Base-by-base conservation (phyloP, 345 rosid species). In the Mangifera indica region DNA sequence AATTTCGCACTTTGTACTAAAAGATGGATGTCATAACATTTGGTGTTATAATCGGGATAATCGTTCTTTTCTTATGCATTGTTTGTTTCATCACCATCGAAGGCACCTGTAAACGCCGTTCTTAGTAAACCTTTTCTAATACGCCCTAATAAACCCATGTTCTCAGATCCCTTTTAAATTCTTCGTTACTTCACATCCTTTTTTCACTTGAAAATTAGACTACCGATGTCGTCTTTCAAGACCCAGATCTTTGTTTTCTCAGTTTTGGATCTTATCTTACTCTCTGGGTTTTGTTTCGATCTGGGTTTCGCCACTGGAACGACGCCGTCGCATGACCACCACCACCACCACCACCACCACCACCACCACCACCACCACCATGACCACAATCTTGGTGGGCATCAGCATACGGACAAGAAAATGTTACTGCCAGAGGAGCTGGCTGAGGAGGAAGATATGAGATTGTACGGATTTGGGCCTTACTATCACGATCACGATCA, bases 381-480 rank as follows among this genome's bases (percentile, higher is more conserved):
- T 21, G 83, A 76, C 29, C 57, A 49, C 25, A 76, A 77, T 46
- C 77, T 69, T 21, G 83, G 75, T 42, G 72, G 67, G 58, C 86
- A 69, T 37, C 52, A 55, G 2, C 63, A 72, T 49, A 12, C 37
- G 63, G 52, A 26, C 44, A 57, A 46, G 56, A 32, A 53, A 72
- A 74, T 66, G 76, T 82, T 81, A 85, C 76, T 95, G 51, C 98
- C 98, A 29, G 99, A 95, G 84, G 99, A 95, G 66, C 55, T 95
- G 66, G 98, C 96, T 2, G 98, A 95, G 77, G 96, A 90, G 68
- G 99, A 95, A 76, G 99, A 95, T 75, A 89, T 92, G 91, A 86
- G 73, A 66, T 79, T 92, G 71, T 92, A 86, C 44, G 99, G 97
- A 12, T 92, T 92, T 66, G 88, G 86, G 20, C 84, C 89, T 4